These are phyloP conservation scores for Lipomyces yamadae DNA, from an alignment of 805 yeast species.

Conservation along the genomic window DNA sequence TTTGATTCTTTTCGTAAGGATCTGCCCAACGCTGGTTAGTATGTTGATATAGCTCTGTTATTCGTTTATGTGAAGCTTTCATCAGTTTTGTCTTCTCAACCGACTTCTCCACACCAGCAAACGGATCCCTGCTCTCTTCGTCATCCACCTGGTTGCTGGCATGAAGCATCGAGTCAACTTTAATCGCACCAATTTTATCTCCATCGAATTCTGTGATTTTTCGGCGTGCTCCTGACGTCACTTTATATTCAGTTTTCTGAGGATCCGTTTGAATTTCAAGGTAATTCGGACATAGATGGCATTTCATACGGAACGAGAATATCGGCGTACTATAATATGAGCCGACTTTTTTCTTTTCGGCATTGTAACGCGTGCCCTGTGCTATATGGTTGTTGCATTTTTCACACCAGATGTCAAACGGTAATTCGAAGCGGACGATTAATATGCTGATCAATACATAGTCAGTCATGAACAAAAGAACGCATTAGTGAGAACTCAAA, in stretches of 20 bases:
- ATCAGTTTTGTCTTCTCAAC: constrained; percentile 13
- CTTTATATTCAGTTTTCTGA: constrained; percentile 41
- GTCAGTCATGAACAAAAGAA: neutral
- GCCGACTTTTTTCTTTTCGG: constrained; percentile 43
- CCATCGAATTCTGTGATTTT: constrained; percentile 29
- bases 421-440: constrained; percentile 45
- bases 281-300: constrained; percentile 40
- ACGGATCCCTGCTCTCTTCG: constrained; percentile 27
- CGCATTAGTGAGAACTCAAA: neutral
- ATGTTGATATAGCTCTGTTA: constrained; percentile 32
- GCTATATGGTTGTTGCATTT: constrained; percentile 41
- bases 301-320: constrained; percentile 43
- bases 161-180: neutral
- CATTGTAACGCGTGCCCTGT: constrained; percentile 45
- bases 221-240: constrained; percentile 39
- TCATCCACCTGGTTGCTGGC: neutral
- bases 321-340: constrained; percentile 43
- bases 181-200: constrained; percentile 20
- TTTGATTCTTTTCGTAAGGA: constrained; percentile 39
- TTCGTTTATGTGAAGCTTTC: constrained; percentile 22
- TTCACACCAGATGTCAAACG: constrained; percentile 42
- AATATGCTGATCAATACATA: constrained; percentile 22
- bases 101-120: constrained; percentile 37
- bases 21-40: constrained; percentile 41
- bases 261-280: constrained; percentile 46